Evolutionary conservation across 805 yeast genomes (phyloP), one percentile per base, ranked within the genome.

Genomic region (Saccharomycopsis fibuligera): DNA sequence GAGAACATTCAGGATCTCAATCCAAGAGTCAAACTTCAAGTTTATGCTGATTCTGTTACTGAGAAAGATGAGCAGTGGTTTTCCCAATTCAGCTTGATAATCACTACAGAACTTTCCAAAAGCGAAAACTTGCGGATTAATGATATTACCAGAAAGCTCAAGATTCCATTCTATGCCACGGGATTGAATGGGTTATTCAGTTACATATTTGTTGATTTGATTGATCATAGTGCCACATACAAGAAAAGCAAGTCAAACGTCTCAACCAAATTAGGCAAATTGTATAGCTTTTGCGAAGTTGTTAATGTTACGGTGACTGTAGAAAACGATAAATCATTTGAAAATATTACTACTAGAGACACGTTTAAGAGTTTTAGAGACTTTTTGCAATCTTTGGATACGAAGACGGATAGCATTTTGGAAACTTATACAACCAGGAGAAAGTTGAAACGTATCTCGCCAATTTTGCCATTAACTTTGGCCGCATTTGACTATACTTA

Each of bases 101-200:
- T 93, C 5, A 88, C 83, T 1, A 85, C 96, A 0, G 93, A 88
- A 48, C 59, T 83, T 24, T 56, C 58, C 14, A 66, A 66, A 44
- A 27, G 47, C 0, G 72, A 77, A 36, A 65, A 81, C 6, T 49
- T 66, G 2, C 53, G 58, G 3, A 56, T 93, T 39, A 86, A 88
- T 59, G 57, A 56, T 0, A 62, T 73, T 30, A 73, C 90, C 5
- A 75, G 97, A 56, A 44, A 58, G 2, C 65, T 72, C 17, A 68
- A 70, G 25, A 73, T 81, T 17, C 86, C 96, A 2, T 69, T 93
- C 27, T 88, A 85, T 61, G 72, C 76, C 14, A 67, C 86, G 1
- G 83, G 81, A 0, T 60, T 79, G 2, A 83, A 83, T 62, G 99
- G 99, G 0, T 67, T 90, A 60, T 88, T 76, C 62, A 96, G 96